Conservation (phyloP, 2,329 filamentous ascomycete genomes). For the Aspergillus sojae region DNA sequence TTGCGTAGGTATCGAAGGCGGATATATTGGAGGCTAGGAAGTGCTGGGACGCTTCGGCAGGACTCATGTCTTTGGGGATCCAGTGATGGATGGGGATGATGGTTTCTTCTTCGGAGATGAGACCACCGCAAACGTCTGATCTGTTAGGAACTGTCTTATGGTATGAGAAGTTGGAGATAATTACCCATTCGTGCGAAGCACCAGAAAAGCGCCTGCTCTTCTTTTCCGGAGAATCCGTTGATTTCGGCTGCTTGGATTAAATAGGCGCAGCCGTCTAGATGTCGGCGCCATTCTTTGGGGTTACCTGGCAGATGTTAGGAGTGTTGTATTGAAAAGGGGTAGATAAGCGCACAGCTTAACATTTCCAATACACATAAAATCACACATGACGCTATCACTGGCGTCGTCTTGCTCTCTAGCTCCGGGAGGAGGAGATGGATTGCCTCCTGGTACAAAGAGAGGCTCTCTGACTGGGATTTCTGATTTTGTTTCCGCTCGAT, state of each 20-base stretch:
- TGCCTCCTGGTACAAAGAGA: constrained; percentile 55
- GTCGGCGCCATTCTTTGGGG: constrained; percentile 54
- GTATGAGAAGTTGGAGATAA: constrained; percentile 6
- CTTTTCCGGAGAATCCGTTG: constrained; percentile 54
- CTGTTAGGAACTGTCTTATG: background rate
- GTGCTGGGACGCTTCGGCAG: constrained; percentile 23
- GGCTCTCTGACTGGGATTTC: constrained; percentile 47
- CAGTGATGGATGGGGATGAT: constrained; percentile 53
- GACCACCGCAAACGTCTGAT: constrained; percentile 54
- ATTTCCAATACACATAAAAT: constrained; percentile 59
- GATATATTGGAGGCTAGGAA: constrained; percentile 29
- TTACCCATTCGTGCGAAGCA: constrained; percentile 57
- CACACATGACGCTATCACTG: constrained; percentile 56
- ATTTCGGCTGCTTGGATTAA: constrained; percentile 55
- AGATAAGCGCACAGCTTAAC: constrained; percentile 49
- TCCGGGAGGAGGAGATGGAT: constrained; percentile 54
- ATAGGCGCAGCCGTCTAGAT: constrained; percentile 56
- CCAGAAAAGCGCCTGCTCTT: constrained; percentile 58
- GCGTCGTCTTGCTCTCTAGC: constrained; percentile 49
- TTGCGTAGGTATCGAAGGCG: constrained; percentile 53
- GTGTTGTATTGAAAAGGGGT: too few species aligned
- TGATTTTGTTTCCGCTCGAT: constrained; percentile 50
- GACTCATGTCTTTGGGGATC: constrained; percentile 36
- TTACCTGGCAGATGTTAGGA: constrained; percentile 22
- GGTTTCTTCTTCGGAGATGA: constrained; percentile 56